These are phyloP conservation scores for Eimeria maxima DNA, from an alignment of 169 alveolate species.

Conservation along the genomic window DNA sequence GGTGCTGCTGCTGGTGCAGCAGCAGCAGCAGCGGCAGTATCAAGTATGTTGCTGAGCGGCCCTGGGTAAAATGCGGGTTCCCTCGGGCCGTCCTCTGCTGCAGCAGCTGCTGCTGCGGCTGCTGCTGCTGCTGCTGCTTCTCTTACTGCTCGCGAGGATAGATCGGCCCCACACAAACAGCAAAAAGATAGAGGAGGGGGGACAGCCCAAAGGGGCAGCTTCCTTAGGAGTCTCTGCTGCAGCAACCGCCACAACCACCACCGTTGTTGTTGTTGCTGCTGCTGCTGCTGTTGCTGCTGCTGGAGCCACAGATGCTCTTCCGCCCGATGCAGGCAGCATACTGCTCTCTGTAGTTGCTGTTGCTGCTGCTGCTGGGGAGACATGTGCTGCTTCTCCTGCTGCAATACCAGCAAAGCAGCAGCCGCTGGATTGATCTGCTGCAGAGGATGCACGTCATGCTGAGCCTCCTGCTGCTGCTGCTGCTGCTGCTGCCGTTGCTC, in stretches of 20 bases:
- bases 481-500: conserved; percentile 7
- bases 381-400: conserved; percentile 48
- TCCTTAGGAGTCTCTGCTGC: not conserved
- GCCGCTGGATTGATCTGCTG: conserved; percentile 10
- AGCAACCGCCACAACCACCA: not conserved
- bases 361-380: conserved; percentile 36
- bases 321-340: conserved; percentile 44
- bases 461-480: conserved; percentile 44
- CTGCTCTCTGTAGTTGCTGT: conserved; percentile 1
- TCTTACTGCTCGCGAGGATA: not conserved
- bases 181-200: conserved; percentile 32
- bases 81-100: not conserved
- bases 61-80: not conserved
- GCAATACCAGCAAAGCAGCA: conserved; percentile 51
- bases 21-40: not conserved
- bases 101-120: not conserved
- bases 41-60: not conserved
- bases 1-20: conserved; percentile 48
- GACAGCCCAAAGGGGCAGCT: not conserved
- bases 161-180: not conserved
- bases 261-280: conserved; percentile 58
- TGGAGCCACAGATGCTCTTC: conserved; percentile 33
- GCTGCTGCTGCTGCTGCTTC: conserved; percentile 51
- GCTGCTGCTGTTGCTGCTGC: conserved; percentile 70
- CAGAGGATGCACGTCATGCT: conserved; percentile 25